Evolutionary conservation across 1,139 yeast genomes (phyloP).

Genomic region (Arxiozyma bovina): DNA sequence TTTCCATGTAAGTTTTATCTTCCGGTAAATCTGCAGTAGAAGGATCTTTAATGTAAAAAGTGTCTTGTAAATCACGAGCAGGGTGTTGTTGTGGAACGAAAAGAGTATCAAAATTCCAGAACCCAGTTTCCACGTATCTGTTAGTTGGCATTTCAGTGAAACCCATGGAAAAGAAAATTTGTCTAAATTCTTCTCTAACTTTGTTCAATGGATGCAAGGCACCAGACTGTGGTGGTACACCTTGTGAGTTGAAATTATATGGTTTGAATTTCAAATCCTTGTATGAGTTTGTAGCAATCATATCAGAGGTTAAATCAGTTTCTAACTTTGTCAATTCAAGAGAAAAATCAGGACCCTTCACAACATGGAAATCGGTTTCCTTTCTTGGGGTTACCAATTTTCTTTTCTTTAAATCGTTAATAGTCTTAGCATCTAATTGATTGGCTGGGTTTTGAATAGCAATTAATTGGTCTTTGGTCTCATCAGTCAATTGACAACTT

Average conservation of each 20-base stretch:
- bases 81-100: constrained; percentile 99
- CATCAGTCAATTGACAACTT: constrained; percentile 41
- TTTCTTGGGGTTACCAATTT: constrained; percentile 70
- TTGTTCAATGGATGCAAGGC: constrained; percentile 94
- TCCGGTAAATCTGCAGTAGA: constrained; percentile 67
- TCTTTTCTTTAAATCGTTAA: constrained; percentile 86
- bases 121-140: constrained; percentile 94
- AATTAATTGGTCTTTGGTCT: constrained; percentile 56
- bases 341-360: constrained; percentile 78
- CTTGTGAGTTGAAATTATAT: constrained; percentile 92
- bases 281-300: constrained; percentile 79
- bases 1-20: constrained; percentile 68
- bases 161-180: constrained; percentile 94
- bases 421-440: constrained; percentile 51
- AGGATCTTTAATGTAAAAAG: constrained; percentile 95
- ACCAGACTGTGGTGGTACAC: constrained; percentile 77
- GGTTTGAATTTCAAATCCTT: constrained; percentile 80
- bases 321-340: constrained; percentile 72
- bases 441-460: constrained; percentile 48
- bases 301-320: constrained; percentile 90
- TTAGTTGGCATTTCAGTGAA: constrained; percentile 98
- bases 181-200: constrained; percentile 95
- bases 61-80: constrained; percentile 97
- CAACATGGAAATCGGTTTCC: constrained; percentile 63
- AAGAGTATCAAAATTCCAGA: constrained; percentile 97